A percentile compares a stretch with the other conserved stretches of the same genome.
Conservation (phyloP, 371 early-diverging fungal species). For the Thermomucor indicae-seudaticae region DNA sequence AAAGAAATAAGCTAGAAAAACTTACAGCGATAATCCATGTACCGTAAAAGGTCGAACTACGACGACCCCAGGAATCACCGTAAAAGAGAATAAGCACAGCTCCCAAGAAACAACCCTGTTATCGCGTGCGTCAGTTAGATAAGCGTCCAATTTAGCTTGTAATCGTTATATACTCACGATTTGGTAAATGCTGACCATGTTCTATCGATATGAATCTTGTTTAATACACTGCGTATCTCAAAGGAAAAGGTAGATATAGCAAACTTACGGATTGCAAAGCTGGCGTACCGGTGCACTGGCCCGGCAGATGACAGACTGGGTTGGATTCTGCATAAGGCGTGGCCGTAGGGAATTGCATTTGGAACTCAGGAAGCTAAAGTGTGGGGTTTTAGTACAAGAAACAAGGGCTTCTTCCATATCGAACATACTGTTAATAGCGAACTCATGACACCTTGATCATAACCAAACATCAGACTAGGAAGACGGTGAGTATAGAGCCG, state of each 20-base stretch:
- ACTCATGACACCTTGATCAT: constrained; percentile 19
- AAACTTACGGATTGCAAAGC: constrained; percentile 11
- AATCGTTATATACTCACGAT: constrained; percentile 3
- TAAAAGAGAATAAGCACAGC: constrained; percentile 10
- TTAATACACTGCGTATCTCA: background rate
- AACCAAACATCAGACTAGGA: constrained; percentile 15
- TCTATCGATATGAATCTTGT: background rate
- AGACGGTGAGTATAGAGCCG: background rate
- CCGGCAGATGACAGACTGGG: constrained; percentile 2
- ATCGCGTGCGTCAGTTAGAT: background rate
- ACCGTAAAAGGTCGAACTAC: constrained; percentile 12
- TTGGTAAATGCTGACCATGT: constrained; percentile 17
- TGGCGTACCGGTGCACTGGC: constrained; percentile 11
- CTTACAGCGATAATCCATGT: constrained; percentile 10
- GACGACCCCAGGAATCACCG: constrained; percentile 12
- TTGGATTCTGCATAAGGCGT: constrained; percentile 8
- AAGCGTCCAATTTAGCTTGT: background rate
- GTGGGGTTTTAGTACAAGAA: background rate
- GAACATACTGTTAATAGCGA: constrained; percentile 8
- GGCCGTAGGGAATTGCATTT: constrained; percentile 9
- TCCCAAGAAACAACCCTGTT: constrained; percentile 12
- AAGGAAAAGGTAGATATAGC: background rate
- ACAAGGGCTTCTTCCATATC: background rate
- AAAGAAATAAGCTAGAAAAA: too few relatives aligned
- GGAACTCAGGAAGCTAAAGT: constrained; percentile 8